phyloP scores from a whole-genome alignment of 768 basidiomycete species.

The Boletus tylopilopsis region DNA sequence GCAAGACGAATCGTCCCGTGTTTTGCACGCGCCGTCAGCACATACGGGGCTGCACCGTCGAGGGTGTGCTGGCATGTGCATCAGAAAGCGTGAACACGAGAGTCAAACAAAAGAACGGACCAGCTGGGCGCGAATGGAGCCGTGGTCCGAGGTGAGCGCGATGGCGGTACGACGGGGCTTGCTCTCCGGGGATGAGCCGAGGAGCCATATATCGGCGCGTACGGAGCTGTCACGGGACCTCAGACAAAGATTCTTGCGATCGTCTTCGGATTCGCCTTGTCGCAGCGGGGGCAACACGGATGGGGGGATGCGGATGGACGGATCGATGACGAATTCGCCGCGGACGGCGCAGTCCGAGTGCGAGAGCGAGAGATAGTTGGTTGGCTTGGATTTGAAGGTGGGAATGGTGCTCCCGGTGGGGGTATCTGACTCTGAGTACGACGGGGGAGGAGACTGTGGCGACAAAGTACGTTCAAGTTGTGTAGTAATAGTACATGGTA shows the following conservation, averaged over 20 bases:
- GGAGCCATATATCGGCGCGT: conserved; percentile 38
- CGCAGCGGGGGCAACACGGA: conserved; percentile 38
- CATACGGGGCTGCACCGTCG: conserved; percentile 13
- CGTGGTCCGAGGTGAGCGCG: conserved; percentile 15
- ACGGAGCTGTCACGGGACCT: conserved; percentile 34
- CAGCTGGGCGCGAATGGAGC: conserved; percentile 3
- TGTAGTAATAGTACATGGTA: too few relatives aligned
- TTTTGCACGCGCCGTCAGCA: conserved; percentile 3
- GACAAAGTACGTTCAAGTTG: neutral
- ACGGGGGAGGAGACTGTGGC: conserved; percentile 21
- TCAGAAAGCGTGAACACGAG: neutral
- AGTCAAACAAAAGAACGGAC: too few relatives aligned
- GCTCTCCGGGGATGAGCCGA: conserved; percentile 1
- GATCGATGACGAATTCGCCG: conserved; percentile 42
- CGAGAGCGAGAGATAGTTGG: conserved; percentile 20
- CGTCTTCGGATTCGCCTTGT: conserved; percentile 33
- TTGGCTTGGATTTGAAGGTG: conserved; percentile 26
- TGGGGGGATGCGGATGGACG: conserved; percentile 37
- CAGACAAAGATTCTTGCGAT: conserved; percentile 38
- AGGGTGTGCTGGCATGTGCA: conserved; percentile 15
- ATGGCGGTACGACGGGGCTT: conserved; percentile 17
- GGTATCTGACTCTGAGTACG: conserved; percentile 7
- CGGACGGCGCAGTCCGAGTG: conserved; percentile 3
- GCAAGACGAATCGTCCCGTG: conserved; percentile 16
- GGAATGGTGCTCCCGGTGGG: neutral